A percentile compares a stretch with the other conserved stretches of the same genome.
Evolutionary conservation across 345 rosid genomes (phyloP).

Genomic region (Brassica napus): DNA sequence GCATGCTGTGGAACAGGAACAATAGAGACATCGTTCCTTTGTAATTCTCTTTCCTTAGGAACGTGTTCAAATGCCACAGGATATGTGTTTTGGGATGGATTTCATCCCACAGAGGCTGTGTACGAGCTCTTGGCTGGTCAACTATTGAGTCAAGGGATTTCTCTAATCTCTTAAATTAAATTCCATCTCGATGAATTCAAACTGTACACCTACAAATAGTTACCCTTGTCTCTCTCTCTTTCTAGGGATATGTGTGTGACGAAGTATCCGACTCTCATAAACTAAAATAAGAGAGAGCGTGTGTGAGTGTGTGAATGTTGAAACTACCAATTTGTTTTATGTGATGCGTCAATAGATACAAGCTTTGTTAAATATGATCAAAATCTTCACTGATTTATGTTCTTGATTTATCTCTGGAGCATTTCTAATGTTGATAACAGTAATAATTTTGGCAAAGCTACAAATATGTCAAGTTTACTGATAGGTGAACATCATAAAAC

Average conservation of each 20-base stretch:
- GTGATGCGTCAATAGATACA: constrained; percentile 29
- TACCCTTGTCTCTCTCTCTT: constrained; percentile 14
- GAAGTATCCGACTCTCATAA: constrained; percentile 6
- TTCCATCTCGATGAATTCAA: constrained; percentile 13
- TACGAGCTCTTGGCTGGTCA: constrained; percentile 62
- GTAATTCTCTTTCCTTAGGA: constrained; percentile 64
- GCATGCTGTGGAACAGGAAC: constrained; percentile 94
- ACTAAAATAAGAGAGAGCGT: constrained; percentile 15
- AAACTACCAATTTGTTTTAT: constrained; percentile 15
- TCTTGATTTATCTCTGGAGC: constrained; percentile 10
- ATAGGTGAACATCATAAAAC: constrained; percentile 5
- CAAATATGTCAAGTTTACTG: constrained; percentile 7
- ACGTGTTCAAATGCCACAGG: constrained; percentile 81
- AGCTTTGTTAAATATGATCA: constrained; percentile 22
- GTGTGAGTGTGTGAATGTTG: constrained; percentile 16
- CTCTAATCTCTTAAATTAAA: constrained; percentile 63
- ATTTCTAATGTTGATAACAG: constrained; percentile 8
- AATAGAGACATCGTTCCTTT: constrained; percentile 76
- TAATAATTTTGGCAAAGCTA: constrained; percentile 8
- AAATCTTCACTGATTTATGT: constrained; percentile 6
- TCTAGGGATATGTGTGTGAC: not conserved
- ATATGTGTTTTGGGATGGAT: constrained; percentile 95
- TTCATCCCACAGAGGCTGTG: constrained; percentile 91
- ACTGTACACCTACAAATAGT: constrained; percentile 23
- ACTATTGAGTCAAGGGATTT: constrained; percentile 66